These are phyloP conservation scores for Globisporangium barbulae DNA, from an alignment of 352 stramenopile species.

Conservation along the genomic window DNA sequence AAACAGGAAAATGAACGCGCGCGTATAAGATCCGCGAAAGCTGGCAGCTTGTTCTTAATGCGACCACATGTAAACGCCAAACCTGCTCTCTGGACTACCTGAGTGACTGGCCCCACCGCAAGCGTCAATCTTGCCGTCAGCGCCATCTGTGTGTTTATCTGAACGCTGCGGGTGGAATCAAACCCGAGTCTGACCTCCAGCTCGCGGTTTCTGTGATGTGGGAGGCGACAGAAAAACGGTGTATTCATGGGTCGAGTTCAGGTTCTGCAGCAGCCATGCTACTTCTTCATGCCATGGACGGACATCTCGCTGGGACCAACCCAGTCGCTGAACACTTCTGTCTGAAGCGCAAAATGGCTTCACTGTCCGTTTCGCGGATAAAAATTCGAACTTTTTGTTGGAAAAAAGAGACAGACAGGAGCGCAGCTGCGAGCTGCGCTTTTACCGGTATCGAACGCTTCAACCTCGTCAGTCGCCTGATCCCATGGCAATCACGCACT, in stretches of 20 bases:
- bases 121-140: no score
- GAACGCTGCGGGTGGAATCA: background rate
- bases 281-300: background rate
- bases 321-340: background rate
- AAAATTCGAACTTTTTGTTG: slow-evolving; percentile 3
- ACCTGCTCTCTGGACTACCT: background rate
- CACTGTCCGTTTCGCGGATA: background rate
- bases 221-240: background rate
- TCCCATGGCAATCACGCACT: background rate
- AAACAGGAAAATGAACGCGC: background rate
- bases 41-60: background rate
- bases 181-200: background rate
- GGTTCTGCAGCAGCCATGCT: no score
- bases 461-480: background rate
- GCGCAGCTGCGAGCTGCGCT: background rate
- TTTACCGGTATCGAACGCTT: background rate
- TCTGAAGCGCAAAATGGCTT: background rate
- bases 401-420: slow-evolving; percentile 1
- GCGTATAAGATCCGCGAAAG: background rate
- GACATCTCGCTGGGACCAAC: background rate
- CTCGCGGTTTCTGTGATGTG: no score
- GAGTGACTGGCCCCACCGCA: background rate
- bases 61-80: no score
- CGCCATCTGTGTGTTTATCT: background rate
- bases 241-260: background rate